A percentile compares a stretch with the other conserved stretches of the same genome.
These are phyloP conservation scores for Cercospora berteroae DNA, from an alignment of 2,329 filamentous ascomycete species.

Conservation along the genomic window DNA sequence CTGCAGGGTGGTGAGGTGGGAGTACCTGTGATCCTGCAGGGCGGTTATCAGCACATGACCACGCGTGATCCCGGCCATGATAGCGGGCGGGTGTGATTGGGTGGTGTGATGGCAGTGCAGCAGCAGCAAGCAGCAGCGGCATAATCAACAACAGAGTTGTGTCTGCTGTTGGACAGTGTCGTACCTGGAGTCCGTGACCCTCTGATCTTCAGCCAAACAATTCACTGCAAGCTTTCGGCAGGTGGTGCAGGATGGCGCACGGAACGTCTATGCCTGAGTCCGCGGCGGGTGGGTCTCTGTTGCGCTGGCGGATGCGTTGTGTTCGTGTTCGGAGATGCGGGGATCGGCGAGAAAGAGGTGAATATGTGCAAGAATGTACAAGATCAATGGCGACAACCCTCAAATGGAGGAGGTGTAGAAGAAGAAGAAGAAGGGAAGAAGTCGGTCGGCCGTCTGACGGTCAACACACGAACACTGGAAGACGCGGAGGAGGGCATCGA, in stretches of 20 bases:
- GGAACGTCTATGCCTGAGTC: constrained; percentile 5
- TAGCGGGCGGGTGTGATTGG: background rate
- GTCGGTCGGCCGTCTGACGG: background rate
- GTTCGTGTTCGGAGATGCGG: background rate
- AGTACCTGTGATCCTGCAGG: constrained; percentile 13
- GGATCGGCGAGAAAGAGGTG: background rate
- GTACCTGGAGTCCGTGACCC: background rate
- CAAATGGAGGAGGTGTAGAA: background rate
- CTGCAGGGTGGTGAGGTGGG: constrained; percentile 11
- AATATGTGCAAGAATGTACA: background rate
- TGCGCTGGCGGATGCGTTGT: background rate
- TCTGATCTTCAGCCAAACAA: background rate
- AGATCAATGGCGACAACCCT: background rate
- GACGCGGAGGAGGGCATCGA: background rate
- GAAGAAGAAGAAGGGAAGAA: background rate
- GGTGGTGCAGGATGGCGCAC: background rate
- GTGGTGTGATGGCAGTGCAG: background rate
- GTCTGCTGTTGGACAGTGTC: background rate
- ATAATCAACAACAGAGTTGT: background rate
- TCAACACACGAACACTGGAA: background rate
- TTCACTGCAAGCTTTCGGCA: constrained; percentile 1
- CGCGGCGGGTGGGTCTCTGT: background rate
- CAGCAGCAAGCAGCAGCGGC: background rate
- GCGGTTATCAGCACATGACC: constrained; percentile 10
- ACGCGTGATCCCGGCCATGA: constrained; percentile 3